Percentiles rank a stretch among this genome's conserved stretches.
Conservation (phyloP, 2,329 filamentous ascomycete species). For the Aspergillus viridinutans region DNA sequence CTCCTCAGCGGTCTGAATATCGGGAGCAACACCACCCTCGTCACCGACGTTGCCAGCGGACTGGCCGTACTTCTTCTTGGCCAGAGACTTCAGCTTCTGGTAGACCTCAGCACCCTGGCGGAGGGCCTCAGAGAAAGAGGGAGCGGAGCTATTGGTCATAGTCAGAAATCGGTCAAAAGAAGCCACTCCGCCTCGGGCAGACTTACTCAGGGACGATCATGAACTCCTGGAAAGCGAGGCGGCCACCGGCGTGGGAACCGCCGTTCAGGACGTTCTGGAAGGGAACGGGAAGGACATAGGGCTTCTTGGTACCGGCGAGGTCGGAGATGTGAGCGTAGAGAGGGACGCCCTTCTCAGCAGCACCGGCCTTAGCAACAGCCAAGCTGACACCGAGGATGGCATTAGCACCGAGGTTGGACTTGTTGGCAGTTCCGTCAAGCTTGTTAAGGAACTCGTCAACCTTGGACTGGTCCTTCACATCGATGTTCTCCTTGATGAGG, state of each 20-base stretch:
- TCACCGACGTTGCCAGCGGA: constrained; percentile 98
- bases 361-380: constrained; percentile 82
- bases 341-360: constrained; percentile 82
- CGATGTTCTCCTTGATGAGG: constrained; percentile 75
- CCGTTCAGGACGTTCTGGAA: constrained; percentile 95
- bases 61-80: constrained; percentile 99
- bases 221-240: constrained; percentile 92
- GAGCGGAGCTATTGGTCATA: constrained; percentile 59
- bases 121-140: constrained; percentile 91
- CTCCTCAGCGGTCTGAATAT: constrained; percentile 96
- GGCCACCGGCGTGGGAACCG: constrained; percentile 94
- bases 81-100: constrained; percentile 92
- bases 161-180: background rate
- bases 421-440: constrained; percentile 80
- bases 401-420: constrained; percentile 83
- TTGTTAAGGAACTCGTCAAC: constrained; percentile 81
- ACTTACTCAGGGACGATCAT: constrained; percentile 83
- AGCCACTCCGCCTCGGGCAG: background rate
- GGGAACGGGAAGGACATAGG: constrained; percentile 82
- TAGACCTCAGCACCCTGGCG: constrained; percentile 97
- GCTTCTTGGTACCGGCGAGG: constrained; percentile 85
- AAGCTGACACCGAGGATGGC: constrained; percentile 81
- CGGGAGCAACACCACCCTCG: constrained; percentile 98
- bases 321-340: constrained; percentile 86
- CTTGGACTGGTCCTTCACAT: constrained; percentile 81